Evolutionary conservation across 2,329 filamentous ascomycete species (phyloP), one percentile per base, ranked within the genome.

Genomic region (Aspergillus quadrilineatus): DNA sequence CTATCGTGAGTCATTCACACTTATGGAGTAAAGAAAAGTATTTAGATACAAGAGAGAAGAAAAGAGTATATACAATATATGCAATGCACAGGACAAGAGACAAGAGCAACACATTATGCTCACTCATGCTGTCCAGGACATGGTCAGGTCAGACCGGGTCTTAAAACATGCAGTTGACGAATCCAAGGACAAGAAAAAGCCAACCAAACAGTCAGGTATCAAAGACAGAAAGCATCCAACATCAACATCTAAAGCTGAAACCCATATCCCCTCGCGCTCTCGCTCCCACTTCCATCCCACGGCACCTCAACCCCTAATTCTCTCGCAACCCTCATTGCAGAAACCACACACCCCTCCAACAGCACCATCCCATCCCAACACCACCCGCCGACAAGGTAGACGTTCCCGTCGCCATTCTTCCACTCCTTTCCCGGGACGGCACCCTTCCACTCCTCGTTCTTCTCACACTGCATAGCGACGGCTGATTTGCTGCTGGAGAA

Each of bases 301-400:
- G 55, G 55, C 32, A 52, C 50, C 32, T 55, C 36, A 41, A 55
- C 48, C 6, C 39, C 47, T 29, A 51, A n/a, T n/a, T 36, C 49
- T 15, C 29, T 43, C 12, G 52, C 56, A 42, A 50, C 55, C 28
- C 55, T 17, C 39, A 57, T 52, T 30, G 55, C 55, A 6, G 55
- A 57, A n/a, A 57, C 50, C 36, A 57, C 28, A 17, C 55, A 57
- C 6, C 55, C 55, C 39, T 57, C 55, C 6, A 57, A 45, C 50
- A 57, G 15, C 1, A 57, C 55, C 55, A 57, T 57, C 1, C 55
- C 55, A 50, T 57, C 55, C 55, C 55, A 57, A 39, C 55, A 57
- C 55, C 55, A 57, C 6, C 49, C 55, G 4, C 55, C 55, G 5
- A 47, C 50, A 10, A 57, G 42, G 15, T 43, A 53, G 5, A 57